phyloP scores from a whole-genome alignment of 305 asterid genomes.

The Solanum hybrid region DNA sequence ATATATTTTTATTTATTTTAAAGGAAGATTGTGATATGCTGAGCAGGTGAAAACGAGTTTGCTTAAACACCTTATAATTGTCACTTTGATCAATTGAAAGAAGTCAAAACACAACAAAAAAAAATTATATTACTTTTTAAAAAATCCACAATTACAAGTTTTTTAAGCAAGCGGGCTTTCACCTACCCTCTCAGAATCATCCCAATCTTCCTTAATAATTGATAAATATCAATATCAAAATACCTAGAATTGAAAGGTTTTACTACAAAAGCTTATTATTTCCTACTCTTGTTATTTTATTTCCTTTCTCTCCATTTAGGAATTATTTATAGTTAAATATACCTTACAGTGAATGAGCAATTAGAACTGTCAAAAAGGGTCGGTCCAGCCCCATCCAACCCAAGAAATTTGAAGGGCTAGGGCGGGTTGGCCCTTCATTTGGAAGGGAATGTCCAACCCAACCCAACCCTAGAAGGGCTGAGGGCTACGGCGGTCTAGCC shows the following conservation, averaged over 20 bases:
- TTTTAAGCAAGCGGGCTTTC: background rate
- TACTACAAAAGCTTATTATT: background rate
- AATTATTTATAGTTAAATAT: background rate
- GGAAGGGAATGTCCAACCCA: too few species aligned
- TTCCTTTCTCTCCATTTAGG: background rate
- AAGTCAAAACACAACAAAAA: too few species aligned
- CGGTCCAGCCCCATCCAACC: rapidly evolving
- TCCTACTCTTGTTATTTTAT: background rate
- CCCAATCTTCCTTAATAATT: background rate
- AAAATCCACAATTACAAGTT: background rate
- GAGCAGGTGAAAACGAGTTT: background rate
- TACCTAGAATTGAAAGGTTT: background rate
- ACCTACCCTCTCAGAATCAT: background rate
- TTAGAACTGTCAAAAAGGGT: too few species aligned
- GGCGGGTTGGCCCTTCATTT: too few species aligned
- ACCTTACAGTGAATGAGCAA: background rate
- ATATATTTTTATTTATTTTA: too few species aligned
- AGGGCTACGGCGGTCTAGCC: too few species aligned
- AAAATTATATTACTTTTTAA: too few species aligned
- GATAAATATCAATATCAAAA: background rate
- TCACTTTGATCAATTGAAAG: background rate
- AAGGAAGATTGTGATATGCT: background rate
- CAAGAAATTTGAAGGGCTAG: too few species aligned
- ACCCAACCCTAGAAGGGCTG: too few species aligned
- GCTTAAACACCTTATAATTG: background rate